phyloP scores from a whole-genome alignment of 306 rosid species.

The Psophocarpus tetragonolobus region DNA sequence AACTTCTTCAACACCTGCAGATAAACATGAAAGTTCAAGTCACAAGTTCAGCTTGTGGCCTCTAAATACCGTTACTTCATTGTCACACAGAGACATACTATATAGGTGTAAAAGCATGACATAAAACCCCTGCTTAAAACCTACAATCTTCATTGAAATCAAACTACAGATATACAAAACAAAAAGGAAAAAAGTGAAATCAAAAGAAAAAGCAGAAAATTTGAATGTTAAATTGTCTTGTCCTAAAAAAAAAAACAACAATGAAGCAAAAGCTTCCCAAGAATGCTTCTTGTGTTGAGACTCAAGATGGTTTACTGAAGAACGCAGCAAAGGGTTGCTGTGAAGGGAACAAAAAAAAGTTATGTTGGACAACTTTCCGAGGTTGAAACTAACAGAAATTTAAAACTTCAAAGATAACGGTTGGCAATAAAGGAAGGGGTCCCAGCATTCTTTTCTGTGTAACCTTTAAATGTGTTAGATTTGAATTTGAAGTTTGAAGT shows the following conservation, averaged over 20 bases:
- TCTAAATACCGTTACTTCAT: conserved; percentile 29
- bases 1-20: conserved; percentile 50
- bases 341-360: conserved; percentile 29
- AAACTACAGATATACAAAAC: conserved; percentile 30
- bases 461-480: conserved; percentile 45
- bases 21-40: conserved; percentile 36
- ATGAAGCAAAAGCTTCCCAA: conserved; percentile 49
- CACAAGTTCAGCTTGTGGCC: conserved; percentile 30
- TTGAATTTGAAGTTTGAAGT: conserved; percentile 90
- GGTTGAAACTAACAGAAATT: conserved; percentile 48
- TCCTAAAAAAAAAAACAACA: conserved; percentile 3
- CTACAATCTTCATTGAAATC: conserved; percentile 22
- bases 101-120: conserved; percentile 29
- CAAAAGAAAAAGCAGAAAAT: conserved; percentile 37
- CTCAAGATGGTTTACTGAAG: conserved; percentile 36
- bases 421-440: conserved; percentile 48
- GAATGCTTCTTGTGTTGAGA: conserved; percentile 40
- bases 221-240: conserved; percentile 31
- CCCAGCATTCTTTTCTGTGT: conserved; percentile 44
- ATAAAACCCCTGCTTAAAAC: conserved; percentile 27
- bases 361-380: conserved; percentile 32
- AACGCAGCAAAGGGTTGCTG: conserved; percentile 41
- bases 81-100: conserved; percentile 38
- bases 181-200: conserved; percentile 28
- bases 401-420: conserved; percentile 54